These are phyloP conservation scores for Pycnococcus provasolii DNA, from an alignment of 139 green algal species.

Conservation along the genomic window DNA sequence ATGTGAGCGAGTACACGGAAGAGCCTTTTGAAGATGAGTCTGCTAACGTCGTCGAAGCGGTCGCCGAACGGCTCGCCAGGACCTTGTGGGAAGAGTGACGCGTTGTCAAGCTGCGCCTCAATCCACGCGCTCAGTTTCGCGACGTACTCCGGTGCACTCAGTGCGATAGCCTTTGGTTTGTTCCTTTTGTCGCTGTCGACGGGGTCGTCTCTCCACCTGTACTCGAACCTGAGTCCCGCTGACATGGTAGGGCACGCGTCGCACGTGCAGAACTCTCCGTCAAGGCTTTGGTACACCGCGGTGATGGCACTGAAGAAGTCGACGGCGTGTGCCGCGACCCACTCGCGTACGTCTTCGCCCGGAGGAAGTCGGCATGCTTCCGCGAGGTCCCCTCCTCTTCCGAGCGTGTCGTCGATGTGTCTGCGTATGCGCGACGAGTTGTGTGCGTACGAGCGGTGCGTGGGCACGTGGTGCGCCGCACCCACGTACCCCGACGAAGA, in stretches of 20 bases:
- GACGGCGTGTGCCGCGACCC: slow-evolving; percentile 77
- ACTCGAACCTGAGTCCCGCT: slow-evolving; percentile 93
- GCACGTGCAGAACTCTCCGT: slow-evolving; percentile 79
- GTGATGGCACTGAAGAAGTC: slow-evolving; percentile 96
- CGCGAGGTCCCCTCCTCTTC: slow-evolving; percentile 11
- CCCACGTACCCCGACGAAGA: too few relatives aligned
- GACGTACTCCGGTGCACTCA: slow-evolving; percentile 88
- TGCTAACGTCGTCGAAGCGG: slow-evolving; percentile 75
- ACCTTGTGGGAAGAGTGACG: slow-evolving; percentile 5
- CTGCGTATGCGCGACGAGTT: too few relatives aligned
- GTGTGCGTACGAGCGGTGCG: too few relatives aligned
- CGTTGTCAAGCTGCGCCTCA: slow-evolving; percentile 64
- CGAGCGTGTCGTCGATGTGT: too few relatives aligned
- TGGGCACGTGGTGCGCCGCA: too few relatives aligned
- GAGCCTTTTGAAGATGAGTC: slow-evolving; percentile 90
- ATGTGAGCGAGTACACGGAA: slow-evolving; percentile 99
- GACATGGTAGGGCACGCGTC: slow-evolving; percentile 85
- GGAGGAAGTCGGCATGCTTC: slow-evolving; percentile 36
- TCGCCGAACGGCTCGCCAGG: slow-evolving; percentile 62
- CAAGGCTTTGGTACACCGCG: slow-evolving; percentile 81
- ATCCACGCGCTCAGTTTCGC: slow-evolving; percentile 95
- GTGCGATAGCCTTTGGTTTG: slow-evolving; percentile 63
- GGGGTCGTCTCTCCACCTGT: slow-evolving; percentile 84
- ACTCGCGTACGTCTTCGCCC: slow-evolving; percentile 81
- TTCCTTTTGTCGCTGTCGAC: slow-evolving; percentile 32